A percentile compares a stretch with the other conserved stretches of the same genome.
phyloP scores from a whole-genome alignment of 2,329 filamentous ascomycete genomes.

The Ascochyta lentis region DNA sequence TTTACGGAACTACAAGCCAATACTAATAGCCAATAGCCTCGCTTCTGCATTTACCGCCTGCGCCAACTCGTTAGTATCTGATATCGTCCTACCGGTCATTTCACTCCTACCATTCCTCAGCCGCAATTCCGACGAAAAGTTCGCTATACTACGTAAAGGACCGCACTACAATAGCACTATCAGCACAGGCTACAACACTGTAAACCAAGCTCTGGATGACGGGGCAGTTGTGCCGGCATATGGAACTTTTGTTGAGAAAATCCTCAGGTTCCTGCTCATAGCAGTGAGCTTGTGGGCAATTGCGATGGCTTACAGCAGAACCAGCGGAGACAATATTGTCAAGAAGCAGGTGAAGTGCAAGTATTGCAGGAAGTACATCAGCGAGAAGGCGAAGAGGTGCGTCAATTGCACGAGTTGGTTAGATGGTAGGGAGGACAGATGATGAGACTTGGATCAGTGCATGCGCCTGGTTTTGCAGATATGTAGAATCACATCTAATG shows the following conservation, averaged over 20 bases:
- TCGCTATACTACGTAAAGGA: conserved; percentile 68
- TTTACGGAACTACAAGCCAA: neutral
- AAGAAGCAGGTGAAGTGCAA: conserved; percentile 73
- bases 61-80: conserved; percentile 74
- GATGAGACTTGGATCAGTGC: neutral
- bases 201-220: conserved; percentile 71
- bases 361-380: conserved; percentile 70
- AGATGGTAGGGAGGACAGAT: conserved; percentile 60
- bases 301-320: conserved; percentile 66
- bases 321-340: conserved; percentile 71
- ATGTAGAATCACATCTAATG: neutral
- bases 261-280: conserved; percentile 70
- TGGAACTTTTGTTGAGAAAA: conserved; percentile 66
- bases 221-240: conserved; percentile 76
- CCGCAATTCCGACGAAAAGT: conserved; percentile 76
- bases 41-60: conserved; percentile 74
- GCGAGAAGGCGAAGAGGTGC: conserved; percentile 66
- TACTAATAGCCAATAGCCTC: conserved; percentile 55
- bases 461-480: neutral
- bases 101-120: conserved; percentile 73
- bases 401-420: conserved; percentile 65
- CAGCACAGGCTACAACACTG: conserved; percentile 70
- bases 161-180: conserved; percentile 53
- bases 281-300: conserved; percentile 70
- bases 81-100: conserved; percentile 72